These are phyloP conservation scores for Fusarium buxicola DNA, from an alignment of 2,329 filamentous ascomycete species.

Conservation along the genomic window DNA sequence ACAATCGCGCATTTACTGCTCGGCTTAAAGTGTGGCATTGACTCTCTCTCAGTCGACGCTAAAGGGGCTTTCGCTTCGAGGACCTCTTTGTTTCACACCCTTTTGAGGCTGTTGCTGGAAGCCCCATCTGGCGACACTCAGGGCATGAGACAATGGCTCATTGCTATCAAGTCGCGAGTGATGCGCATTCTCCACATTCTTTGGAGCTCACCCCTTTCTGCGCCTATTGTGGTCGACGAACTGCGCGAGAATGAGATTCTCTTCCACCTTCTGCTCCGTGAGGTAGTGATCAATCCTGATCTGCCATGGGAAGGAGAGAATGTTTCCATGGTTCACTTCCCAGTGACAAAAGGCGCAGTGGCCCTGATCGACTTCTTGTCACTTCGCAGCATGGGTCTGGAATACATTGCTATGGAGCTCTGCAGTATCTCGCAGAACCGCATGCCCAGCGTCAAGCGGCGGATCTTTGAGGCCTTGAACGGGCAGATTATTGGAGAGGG, in stretches of 20 bases:
- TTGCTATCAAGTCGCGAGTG: slow-evolving; percentile 74
- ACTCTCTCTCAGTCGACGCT: slow-evolving; percentile 74
- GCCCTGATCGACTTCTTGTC: slow-evolving; percentile 82
- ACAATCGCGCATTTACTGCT: slow-evolving; percentile 92
- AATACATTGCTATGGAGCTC: slow-evolving; percentile 88
- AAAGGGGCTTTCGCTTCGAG: slow-evolving; percentile 77
- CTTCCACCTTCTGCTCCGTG: slow-evolving; percentile 78
- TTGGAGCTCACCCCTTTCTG: slow-evolving; percentile 85
- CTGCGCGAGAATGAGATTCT: slow-evolving; percentile 83
- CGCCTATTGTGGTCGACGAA: slow-evolving; percentile 79
- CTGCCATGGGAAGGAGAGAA: slow-evolving; percentile 79
- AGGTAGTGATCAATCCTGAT: slow-evolving; percentile 75
- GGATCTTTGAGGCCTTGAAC: slow-evolving; percentile 78
- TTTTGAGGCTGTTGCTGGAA: slow-evolving; percentile 77
- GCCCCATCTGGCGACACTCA: slow-evolving; percentile 74
- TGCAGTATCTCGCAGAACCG: slow-evolving; percentile 78
- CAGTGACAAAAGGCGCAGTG: slow-evolving; percentile 73
- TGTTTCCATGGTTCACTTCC: slow-evolving; percentile 72
- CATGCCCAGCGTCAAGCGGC: slow-evolving; percentile 76
- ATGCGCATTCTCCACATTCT: slow-evolving; percentile 82
- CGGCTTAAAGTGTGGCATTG: slow-evolving; percentile 83
- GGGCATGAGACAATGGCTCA: slow-evolving; percentile 74
- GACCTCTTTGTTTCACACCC: slow-evolving; percentile 84
- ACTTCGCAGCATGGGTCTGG: slow-evolving; percentile 80
- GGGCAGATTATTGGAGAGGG: slow-evolving; percentile 77